A percentile compares a stretch with the other conserved stretches of the same genome.
phyloP scores from a whole-genome alignment of 176 grass and related monocot species.

The Tillandsia fasciculata region DNA sequence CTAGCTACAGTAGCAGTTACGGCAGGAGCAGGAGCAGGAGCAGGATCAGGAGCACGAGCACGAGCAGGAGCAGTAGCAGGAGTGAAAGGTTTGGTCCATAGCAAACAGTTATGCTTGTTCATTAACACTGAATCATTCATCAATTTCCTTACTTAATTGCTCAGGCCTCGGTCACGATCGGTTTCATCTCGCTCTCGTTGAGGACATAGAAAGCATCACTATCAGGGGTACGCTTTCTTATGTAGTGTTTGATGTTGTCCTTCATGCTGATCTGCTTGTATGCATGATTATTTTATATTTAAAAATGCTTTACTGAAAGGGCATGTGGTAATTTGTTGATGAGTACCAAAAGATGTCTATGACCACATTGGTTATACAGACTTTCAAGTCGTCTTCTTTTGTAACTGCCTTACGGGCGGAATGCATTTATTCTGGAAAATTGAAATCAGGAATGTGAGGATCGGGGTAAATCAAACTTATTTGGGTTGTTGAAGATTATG shows the following conservation, averaged over 20 bases:
- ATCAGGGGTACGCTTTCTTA: conserved; percentile 33
- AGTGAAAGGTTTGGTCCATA: conserved; percentile 23
- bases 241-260: neutral
- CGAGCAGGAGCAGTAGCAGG: neutral
- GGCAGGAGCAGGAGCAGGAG: conserved; percentile 46
- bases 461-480: neutral
- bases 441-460: neutral
- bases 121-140: conserved; percentile 7
- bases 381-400: too few species aligned
- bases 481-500: neutral
- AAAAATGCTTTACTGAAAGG: too few species aligned
- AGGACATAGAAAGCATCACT: conserved; percentile 38
- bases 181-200: conserved; percentile 47
- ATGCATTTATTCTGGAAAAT: neutral
- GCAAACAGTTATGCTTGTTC: neutral
- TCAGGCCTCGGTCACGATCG: conserved; percentile 54
- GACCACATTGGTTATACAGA: too few species aligned
- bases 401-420: neutral
- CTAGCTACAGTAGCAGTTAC: conserved; percentile 43
- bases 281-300: too few species aligned
- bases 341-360: too few species aligned
- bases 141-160: conserved; percentile 29
- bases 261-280: too few species aligned
- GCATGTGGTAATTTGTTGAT: too few species aligned
- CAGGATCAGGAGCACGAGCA: conserved; percentile 15